phyloP scores from a whole-genome alignment of 2,329 filamentous ascomycete genomes.

The Knoxdaviesia proteae region DNA sequence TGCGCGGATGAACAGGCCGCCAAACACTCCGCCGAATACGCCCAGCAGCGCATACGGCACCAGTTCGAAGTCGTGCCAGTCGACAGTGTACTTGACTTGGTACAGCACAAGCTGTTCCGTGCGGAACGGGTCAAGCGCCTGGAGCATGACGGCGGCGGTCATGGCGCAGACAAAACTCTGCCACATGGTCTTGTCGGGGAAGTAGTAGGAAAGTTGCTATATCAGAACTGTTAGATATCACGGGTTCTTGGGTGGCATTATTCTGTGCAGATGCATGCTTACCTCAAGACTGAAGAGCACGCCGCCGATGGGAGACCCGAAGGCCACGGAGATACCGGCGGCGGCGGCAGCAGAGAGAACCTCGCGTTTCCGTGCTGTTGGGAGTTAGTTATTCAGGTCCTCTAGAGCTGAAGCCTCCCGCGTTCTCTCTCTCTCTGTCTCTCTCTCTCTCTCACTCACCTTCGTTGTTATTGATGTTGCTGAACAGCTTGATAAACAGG shows the following conservation, averaged over 20 bases:
- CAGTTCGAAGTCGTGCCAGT: constrained; percentile 90
- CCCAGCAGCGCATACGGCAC: constrained; percentile 74
- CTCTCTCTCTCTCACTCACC: constrained; percentile 22
- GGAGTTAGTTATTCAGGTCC: neutral
- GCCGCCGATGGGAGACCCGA: constrained; percentile 82
- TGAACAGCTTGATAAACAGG: constrained; percentile 76
- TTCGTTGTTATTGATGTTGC: constrained; percentile 68
- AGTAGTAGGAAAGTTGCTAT: constrained; percentile 84
- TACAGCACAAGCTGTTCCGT: constrained; percentile 92
- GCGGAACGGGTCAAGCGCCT: constrained; percentile 83
- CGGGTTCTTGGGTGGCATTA: neutral
- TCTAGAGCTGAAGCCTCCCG: no score
- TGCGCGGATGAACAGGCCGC: constrained; percentile 80
- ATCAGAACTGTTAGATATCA: constrained; percentile 4
- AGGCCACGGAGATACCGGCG: constrained; percentile 81
- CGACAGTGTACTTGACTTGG: constrained; percentile 78
- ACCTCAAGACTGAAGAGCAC: constrained; percentile 90
- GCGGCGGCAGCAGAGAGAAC: constrained; percentile 82
- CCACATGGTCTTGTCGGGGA: constrained; percentile 99
- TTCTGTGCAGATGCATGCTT: constrained; percentile 6
- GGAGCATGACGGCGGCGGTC: constrained; percentile 87
- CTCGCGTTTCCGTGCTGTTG: constrained; percentile 68
- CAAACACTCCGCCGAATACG: constrained; percentile 79
- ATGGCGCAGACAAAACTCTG: constrained; percentile 98
- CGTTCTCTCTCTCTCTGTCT: constrained; percentile 3